Conservation (phyloP, 73 alveolate species). For the Stentor roeselii region DNA sequence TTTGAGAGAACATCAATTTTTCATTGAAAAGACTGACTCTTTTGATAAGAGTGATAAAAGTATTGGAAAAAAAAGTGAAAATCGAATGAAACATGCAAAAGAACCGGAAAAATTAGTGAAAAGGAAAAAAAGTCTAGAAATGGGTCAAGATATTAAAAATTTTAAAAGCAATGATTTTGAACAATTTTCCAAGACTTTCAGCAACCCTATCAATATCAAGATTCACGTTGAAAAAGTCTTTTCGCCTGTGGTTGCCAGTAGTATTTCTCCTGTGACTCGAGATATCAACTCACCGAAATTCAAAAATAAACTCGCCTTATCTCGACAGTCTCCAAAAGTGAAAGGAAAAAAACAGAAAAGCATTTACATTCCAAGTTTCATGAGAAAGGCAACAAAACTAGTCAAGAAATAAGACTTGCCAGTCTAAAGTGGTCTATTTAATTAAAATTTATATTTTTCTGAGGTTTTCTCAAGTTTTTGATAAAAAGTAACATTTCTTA, state of each 20-base stretch:
- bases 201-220: neutral
- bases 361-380: neutral
- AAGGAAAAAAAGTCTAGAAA: too few species aligned
- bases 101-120: neutral
- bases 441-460: too few species aligned
- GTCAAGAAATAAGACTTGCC: too few species aligned
- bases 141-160: too few species aligned
- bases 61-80: neutral
- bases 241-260: neutral
- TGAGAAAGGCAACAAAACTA: neutral
- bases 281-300: neutral
- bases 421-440: too few species aligned
- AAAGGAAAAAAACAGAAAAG: too few species aligned
- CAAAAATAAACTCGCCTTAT: neutral
- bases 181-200: neutral
- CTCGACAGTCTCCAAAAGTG: neutral
- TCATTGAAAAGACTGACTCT: too few species aligned
- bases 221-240: neutral
- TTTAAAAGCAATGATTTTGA: too few species aligned
- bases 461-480: too few species aligned
- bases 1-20: too few species aligned
- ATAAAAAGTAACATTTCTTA: too few species aligned
- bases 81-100: neutral
- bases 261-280: neutral
- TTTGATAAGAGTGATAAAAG: too few species aligned